Evolutionary conservation across 768 basidiomycete genomes (phyloP), one percentile per base, ranked within the genome.

Genomic region (Termitomyces sp.): DNA sequence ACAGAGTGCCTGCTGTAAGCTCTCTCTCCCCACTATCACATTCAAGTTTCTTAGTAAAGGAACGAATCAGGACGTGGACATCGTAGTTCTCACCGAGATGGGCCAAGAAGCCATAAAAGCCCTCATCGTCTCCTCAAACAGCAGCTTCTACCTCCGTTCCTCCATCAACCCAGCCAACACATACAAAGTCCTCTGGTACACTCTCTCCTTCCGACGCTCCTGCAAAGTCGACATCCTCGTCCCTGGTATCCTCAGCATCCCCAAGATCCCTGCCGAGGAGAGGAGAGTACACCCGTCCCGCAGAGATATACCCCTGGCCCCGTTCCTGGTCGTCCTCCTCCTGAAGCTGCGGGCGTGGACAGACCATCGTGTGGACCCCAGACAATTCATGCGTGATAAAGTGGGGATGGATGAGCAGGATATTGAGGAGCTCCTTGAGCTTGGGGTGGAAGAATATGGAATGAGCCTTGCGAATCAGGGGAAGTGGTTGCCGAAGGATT

Each of bases 301-400:
- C 45, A 49, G 62, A 34, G 60, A 71, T 42, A 62, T 79, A 22
- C 79, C 78, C 0, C 60, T 78, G 1, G 66, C 72, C 58, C 77
- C 78, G 0, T 70, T 79, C 52, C 61, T 76, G 4, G 65, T 69
- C 1, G 62, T 79, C 13, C 67, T 80, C 5, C 60, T 79, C n/a
- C 62, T 79, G 45, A 81, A 80, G 56, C 60, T 81, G 10, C 69
- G 74, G 47, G 77, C 71, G 2, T 79, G 79, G 79, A 57, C 63
- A 27, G 74, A 78, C 57, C 78, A 79, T 59, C 63, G 71, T 12
- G 62, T 53, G 5, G 71, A 76, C 32, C 14, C 27, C 2, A 67
- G 73, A 42, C 10, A 37, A 12, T 66, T 75, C 53, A 69, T 78
- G 62, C 68, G 61, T 45, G 60, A 53, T 20, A 82, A 82, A 65